Evolutionary conservation across 2,329 filamentous ascomycete genomes (phyloP), one percentile per base, ranked within the genome.

Genomic region (Ceratocystis huliohia): DNA sequence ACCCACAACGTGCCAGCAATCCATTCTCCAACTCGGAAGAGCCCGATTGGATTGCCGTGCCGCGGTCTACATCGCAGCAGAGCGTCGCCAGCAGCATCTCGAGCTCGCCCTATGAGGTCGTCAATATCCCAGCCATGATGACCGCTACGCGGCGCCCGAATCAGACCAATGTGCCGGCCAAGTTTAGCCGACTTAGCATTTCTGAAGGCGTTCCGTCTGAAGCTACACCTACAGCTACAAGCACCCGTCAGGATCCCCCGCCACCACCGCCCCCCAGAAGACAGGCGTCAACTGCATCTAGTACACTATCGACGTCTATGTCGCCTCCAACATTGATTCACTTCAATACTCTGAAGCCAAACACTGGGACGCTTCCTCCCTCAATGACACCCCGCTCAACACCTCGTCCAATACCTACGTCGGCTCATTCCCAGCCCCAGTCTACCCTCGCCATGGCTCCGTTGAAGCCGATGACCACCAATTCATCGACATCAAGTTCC

Each of bases 1-100:
- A 96, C 73, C 84, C 87, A 1, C 81, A 84, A 41, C 84, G 89
- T 61, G 84, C 85, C 13, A 84, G 88, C 0, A 97, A 97, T 72
- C 94, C 94, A 0, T 97, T 95, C 74, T 82, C 81, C 1, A 64
- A 64, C 30, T 86, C 83, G 1, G 81, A 87, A 41, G 89, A 96
- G 74, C 84, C 87, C 8, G 92, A 96, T 72, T 97, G 94, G 94
- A 84, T 96, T 53, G 81, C 81, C 2, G 78, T 87, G 5, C 80
- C 84, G 25, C 77, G 82, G 41, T 76, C 80, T 2, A 78, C 79
- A 53, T 82, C 82, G 17, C 79, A 81, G 46, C 74, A 82, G 37
- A 82, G 81, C 0, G 78, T 81, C 0, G 78, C 79, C 68, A 83
- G 81, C 1, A 84, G 80, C 72, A 79, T 85, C 68, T 84, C 82